Evolutionary conservation across 164 flowering plant genomes (phyloP).

Genomic region (Vitis labrusca): DNA sequence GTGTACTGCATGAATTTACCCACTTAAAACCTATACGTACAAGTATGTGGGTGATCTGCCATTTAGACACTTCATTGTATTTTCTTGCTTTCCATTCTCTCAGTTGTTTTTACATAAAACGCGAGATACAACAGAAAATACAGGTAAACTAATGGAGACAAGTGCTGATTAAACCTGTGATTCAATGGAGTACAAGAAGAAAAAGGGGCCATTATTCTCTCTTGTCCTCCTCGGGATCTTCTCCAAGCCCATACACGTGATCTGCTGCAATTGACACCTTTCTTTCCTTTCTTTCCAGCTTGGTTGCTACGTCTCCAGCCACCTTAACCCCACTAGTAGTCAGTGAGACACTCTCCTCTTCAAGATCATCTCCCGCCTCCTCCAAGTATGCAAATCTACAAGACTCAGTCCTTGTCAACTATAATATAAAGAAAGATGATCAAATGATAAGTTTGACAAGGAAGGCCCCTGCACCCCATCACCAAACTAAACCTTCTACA

Average conservation of each 20-base stretch:
- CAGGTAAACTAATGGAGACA: not conserved
- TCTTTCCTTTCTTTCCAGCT: slow-evolving; percentile 44
- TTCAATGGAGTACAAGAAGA: not conserved
- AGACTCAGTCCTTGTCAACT: not conserved
- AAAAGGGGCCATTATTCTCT: slow-evolving; percentile 24
- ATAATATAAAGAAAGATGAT: too few relatives aligned
- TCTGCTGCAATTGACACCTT: slow-evolving; percentile 31
- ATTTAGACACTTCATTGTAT: not conserved
- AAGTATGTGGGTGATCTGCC: not conserved
- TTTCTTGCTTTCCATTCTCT: not conserved
- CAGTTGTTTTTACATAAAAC: not conserved
- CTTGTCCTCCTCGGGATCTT: slow-evolving; percentile 44
- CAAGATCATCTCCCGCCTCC: slow-evolving; percentile 63
- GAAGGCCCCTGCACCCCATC: too few relatives aligned
- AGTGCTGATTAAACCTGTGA: not conserved
- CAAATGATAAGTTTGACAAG: too few relatives aligned
- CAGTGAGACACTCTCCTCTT: slow-evolving; percentile 63
- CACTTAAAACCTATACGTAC: not conserved
- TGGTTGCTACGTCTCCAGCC: slow-evolving; percentile 35
- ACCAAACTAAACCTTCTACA: not conserved
- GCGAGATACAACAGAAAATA: not conserved
- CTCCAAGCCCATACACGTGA: slow-evolving; percentile 38
- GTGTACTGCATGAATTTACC: not conserved
- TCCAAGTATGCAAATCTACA: slow-evolving; percentile 53
- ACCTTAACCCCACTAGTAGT: slow-evolving; percentile 32